These are phyloP conservation scores for Populus tremula DNA, from an alignment of 345 rosid genomes.

Conservation along the genomic window DNA sequence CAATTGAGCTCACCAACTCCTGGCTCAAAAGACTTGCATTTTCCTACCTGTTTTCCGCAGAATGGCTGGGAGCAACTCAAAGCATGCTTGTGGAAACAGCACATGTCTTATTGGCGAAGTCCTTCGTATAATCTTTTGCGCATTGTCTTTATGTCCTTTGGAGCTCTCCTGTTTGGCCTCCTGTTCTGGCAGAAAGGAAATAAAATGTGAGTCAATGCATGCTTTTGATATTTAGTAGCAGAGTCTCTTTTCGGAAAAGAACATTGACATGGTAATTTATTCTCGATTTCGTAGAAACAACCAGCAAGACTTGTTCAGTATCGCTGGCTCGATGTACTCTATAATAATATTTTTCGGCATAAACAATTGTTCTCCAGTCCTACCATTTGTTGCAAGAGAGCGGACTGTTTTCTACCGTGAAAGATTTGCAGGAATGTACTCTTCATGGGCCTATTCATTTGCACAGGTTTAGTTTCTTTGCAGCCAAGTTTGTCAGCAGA, in stretches of 20 bases:
- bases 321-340: slow-evolving; percentile 50
- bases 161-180: slow-evolving; percentile 57
- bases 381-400: slow-evolving; percentile 54
- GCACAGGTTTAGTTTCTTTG: slow-evolving; percentile 44
- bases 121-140: slow-evolving; percentile 69
- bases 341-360: slow-evolving; percentile 57
- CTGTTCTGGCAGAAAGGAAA: slow-evolving; percentile 70
- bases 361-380: slow-evolving; percentile 58
- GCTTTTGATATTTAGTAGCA: not conserved
- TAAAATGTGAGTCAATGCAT: slow-evolving; percentile 35
- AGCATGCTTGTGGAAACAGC: slow-evolving; percentile 73
- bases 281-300: slow-evolving; percentile 37
- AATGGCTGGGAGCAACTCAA: slow-evolving; percentile 64
- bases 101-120: slow-evolving; percentile 77
- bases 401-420: slow-evolving; percentile 69
- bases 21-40: slow-evolving; percentile 53
- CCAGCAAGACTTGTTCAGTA: slow-evolving; percentile 63
- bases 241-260: no score
- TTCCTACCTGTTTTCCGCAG: slow-evolving; percentile 49
- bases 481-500: not conserved
- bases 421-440: slow-evolving; percentile 83
- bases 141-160: slow-evolving; percentile 22
- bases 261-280: not conserved
- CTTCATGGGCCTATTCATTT: slow-evolving; percentile 61
- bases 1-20: slow-evolving; percentile 42